A percentile compares a stretch with the other conserved stretches of the same genome.
These are phyloP conservation scores for Phlebopus sp. DNA, from an alignment of 1,284 basidiomycete genomes.

Conservation along the genomic window DNA sequence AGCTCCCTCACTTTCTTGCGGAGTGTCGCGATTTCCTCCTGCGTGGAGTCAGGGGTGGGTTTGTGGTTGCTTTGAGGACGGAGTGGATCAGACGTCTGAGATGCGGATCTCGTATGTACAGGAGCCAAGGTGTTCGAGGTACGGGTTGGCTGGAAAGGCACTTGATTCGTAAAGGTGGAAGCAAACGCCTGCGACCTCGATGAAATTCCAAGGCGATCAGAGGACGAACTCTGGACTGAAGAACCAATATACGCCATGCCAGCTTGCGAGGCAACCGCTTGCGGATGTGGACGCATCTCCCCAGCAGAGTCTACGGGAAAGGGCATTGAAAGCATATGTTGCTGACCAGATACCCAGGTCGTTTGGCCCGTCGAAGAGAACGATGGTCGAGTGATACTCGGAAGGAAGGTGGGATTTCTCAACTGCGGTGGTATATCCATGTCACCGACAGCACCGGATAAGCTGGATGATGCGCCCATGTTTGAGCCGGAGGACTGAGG, in stretches of 20 bases:
- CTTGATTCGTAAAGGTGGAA: conserved; percentile 4
- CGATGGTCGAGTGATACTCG: conserved; percentile 22
- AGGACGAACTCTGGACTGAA: conserved; percentile 20
- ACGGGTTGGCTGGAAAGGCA: conserved; percentile 7
- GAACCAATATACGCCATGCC: conserved; percentile 22
- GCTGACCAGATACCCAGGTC: conserved; percentile 5
- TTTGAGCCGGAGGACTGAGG: conserved; percentile 37
- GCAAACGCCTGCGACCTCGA: conserved; percentile 24
- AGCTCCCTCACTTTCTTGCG: conserved; percentile 42
- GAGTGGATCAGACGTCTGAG: conserved; percentile 6
- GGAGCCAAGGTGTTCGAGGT: background rate
- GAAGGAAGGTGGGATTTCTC: conserved; percentile 33
- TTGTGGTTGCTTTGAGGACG: background rate
- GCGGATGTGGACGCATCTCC: conserved; percentile 28
- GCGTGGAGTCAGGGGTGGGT: conserved; percentile 19
- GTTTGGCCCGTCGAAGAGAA: conserved; percentile 16
- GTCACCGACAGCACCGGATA: conserved; percentile 63
- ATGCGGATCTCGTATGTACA: conserved; percentile 1
- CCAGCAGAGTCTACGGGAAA: conserved; percentile 26
- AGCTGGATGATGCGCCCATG: conserved; percentile 47
- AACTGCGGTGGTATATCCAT: conserved; percentile 40
- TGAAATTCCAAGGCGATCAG: conserved; percentile 22
- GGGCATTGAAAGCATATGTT: conserved; percentile 1
- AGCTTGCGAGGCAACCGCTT: conserved; percentile 19
- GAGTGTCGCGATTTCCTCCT: conserved; percentile 41